Evolutionary conservation across 2,329 filamentous ascomycete species (phyloP).

Genomic region (Alternaria sp.): DNA sequence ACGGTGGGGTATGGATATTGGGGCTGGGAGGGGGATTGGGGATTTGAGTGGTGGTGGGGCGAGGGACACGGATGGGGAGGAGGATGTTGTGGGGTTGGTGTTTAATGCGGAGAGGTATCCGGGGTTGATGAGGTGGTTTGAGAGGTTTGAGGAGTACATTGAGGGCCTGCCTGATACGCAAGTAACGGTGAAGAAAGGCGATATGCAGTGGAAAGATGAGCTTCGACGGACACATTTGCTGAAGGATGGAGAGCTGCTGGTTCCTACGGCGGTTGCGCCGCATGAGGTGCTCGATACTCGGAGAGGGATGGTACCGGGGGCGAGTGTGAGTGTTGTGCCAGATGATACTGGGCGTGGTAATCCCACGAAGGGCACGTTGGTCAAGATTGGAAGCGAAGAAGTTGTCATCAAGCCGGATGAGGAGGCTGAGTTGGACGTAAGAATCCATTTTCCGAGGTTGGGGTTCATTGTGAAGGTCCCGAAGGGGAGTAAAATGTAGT

Average conservation of each 20-base stretch:
- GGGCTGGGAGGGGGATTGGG: slow-evolving; percentile 40
- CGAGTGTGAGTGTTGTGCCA: slow-evolving; percentile 43
- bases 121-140: slow-evolving; percentile 45
- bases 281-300: slow-evolving; percentile 36
- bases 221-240: slow-evolving; percentile 1
- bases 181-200: slow-evolving; percentile 14
- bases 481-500: slow-evolving; percentile 17
- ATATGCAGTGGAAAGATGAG: slow-evolving; percentile 13
- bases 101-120: slow-evolving; percentile 50
- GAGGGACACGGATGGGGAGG: slow-evolving; percentile 19
- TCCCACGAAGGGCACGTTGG: slow-evolving; percentile 46
- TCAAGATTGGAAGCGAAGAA: slow-evolving; percentile 50
- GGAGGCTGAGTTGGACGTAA: slow-evolving; percentile 40
- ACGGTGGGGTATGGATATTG: slow-evolving; percentile 49
- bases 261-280: slow-evolving; percentile 39
- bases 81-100: slow-evolving; percentile 31
- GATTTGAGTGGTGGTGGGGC: slow-evolving; percentile 47
- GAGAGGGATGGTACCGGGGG: slow-evolving; percentile 40
- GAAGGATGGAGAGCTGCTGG: slow-evolving; percentile 25
- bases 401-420: slow-evolving; percentile 46
- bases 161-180: slow-evolving; percentile 36
- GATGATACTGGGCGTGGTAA: slow-evolving; percentile 51
- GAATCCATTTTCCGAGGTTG: slow-evolving; percentile 51
- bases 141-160: slow-evolving; percentile 42
- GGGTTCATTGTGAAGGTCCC: slow-evolving; percentile 45